Evolutionary conservation across 2,329 filamentous ascomycete species (phyloP).

Genomic region (Curvularia spicifera): DNA sequence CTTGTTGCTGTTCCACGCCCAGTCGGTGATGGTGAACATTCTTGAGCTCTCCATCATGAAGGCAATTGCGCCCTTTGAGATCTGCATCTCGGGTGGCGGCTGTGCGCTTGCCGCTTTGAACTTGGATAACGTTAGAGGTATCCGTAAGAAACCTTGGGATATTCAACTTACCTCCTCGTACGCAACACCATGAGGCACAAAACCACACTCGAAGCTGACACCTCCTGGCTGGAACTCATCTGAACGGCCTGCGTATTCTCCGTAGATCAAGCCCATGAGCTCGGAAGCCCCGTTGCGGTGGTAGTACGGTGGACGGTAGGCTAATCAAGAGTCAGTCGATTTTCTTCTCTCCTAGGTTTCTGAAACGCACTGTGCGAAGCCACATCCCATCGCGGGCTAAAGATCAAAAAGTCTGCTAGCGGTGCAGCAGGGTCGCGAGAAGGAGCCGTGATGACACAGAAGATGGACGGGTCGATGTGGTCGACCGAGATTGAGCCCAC

Average conservation of each 20-base stretch:
- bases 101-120: conserved; percentile 63
- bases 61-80: conserved; percentile 62
- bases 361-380: conserved; percentile 55
- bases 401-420: conserved; percentile 70
- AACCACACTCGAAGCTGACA: conserved; percentile 70
- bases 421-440: conserved; percentile 66
- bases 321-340: conserved; percentile 10
- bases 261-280: conserved; percentile 69
- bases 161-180: conserved; percentile 54
- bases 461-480: conserved; percentile 80
- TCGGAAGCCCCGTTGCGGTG: conserved; percentile 71
- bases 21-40: conserved; percentile 47
- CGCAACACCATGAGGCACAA: conserved; percentile 70
- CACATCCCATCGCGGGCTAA: conserved; percentile 69
- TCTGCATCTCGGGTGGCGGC: conserved; percentile 47
- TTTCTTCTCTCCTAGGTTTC: neutral
- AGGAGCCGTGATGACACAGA: conserved; percentile 68
- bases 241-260: conserved; percentile 59
- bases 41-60: conserved; percentile 67
- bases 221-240: conserved; percentile 67
- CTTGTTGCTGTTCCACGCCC: conserved; percentile 49
- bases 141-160: no score
- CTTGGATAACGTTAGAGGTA: neutral
- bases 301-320: conserved; percentile 61
- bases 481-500: conserved; percentile 77